Evolutionary conservation across 1,284 basidiomycete species (phyloP), one percentile per base, ranked within the genome.

Genomic region (Meira miltonrushii): DNA sequence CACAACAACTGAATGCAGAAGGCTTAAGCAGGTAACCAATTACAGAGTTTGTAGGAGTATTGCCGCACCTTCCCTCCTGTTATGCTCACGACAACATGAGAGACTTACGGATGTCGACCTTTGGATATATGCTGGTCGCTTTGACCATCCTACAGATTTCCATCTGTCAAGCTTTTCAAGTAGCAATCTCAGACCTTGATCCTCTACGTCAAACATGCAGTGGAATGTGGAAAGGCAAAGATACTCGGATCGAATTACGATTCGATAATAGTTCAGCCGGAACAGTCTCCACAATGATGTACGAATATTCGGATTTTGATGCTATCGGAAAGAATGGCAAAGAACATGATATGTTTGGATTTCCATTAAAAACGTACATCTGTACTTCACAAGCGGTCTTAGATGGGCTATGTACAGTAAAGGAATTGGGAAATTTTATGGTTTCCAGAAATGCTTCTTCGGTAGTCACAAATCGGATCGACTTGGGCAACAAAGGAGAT

Each of bases 241-340:
- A 86, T 40, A 88, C 92, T 23, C 88, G 84, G 79, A 92, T 96
- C 66, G 90, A 94, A 79, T 91, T 94, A 57, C 85, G 85, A 6
- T 97, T 96, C 80, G 85, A 90, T 68, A 79, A 82, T 2, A 61
- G 74, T 10, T 92, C 91, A 2, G 81, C 85, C 69, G 94, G 94
- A n/a, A 89, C 92, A 74, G 82, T 96, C 28, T 89, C 94, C 15
- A 86, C 94, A 81, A 88, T 95, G 58, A 86, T 98, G 50, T 98
- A 97, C 78, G 94, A 98, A 79, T 97, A 92, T 89, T 77, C 82
- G 33, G 94, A 98, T 75, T 86, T 87, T 52, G 80, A 83, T 56
- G 91, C 88, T 74, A 83, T 98, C 11, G 94, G 94, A 38, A 88
- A 80, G 25, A 72, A 79, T n/a, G 59, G 59, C 2, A 44, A 59